Evolutionary conservation across 805 yeast species (phyloP).

Genomic region (Saturnispora bothae): DNA sequence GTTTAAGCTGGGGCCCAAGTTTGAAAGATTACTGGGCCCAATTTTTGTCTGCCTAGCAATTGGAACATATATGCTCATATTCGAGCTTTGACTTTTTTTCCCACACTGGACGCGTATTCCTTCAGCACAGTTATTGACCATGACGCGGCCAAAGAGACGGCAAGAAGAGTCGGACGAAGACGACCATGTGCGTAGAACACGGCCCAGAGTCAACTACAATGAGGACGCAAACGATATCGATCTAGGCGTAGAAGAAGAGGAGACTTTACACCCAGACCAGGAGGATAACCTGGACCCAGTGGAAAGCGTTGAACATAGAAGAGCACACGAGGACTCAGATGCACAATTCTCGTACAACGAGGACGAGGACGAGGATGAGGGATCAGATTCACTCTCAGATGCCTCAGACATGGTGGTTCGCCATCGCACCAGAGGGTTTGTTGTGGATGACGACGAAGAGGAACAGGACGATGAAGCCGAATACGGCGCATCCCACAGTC

Average conservation of each 20-base stretch:
- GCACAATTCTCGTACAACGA: not conserved
- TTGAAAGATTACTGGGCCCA: too few species aligned
- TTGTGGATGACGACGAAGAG: constrained; percentile 6
- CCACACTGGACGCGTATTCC: too few species aligned
- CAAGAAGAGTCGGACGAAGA: not conserved
- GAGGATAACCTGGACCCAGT: too few species aligned
- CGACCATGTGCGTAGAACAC: not conserved
- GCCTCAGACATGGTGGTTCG: not conserved
- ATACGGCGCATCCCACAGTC: not conserved
- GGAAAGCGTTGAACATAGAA: too few species aligned
- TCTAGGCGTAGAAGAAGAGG: not conserved
- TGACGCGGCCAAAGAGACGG: constrained; percentile 1
- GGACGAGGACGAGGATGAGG: constrained; percentile 1
- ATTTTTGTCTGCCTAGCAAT: too few species aligned
- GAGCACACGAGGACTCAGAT: not conserved
- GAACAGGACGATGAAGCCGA: constrained; percentile 13
- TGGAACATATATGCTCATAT: too few species aligned
- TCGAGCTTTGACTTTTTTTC: too few species aligned
- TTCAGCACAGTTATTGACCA: too few species aligned
- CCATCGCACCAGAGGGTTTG: not conserved
- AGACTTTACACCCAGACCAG: not conserved
- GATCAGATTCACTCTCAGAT: not conserved
- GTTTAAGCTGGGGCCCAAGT: too few species aligned
- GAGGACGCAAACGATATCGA: too few species aligned
- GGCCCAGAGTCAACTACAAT: constrained; percentile 1